Conservation (phyloP, 2,329 filamentous ascomycete genomes). For the Phaeosphaeria sp. region DNA sequence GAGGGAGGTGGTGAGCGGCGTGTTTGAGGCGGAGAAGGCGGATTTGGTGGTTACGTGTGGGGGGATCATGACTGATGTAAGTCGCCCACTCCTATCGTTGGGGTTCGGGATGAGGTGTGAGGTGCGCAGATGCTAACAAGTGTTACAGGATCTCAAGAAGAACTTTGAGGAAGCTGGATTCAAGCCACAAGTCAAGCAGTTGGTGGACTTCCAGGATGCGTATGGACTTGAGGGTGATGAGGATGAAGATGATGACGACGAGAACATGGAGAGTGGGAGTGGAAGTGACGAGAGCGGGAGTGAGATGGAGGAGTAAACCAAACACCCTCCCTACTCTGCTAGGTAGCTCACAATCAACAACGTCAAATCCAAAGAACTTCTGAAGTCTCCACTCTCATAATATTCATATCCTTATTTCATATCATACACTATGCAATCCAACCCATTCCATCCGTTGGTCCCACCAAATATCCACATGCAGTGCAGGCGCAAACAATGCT, state of each 20-base stretch:
- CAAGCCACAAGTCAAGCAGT: slow-evolving; percentile 73
- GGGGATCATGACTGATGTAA: slow-evolving; percentile 82
- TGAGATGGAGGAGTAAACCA: slow-evolving; percentile 27
- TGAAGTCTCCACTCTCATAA: background rate
- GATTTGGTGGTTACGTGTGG: slow-evolving; percentile 91
- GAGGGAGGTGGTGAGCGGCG: slow-evolving; percentile 74
- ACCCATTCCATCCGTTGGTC: background rate
- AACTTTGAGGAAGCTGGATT: slow-evolving; percentile 80
- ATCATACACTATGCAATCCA: slow-evolving; percentile 1
- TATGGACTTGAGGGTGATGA: slow-evolving; percentile 77
- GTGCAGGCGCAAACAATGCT: background rate
- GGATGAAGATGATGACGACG: slow-evolving; percentile 66
- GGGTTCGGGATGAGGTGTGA: slow-evolving; percentile 3
- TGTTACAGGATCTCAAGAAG: slow-evolving; percentile 71
- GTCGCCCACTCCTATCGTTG: slow-evolving; percentile 41
- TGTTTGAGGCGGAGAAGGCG: slow-evolving; percentile 80
- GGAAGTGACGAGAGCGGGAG: slow-evolving; percentile 34
- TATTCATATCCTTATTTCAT: background rate
- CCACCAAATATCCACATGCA: slow-evolving; percentile 1
- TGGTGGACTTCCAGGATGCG: slow-evolving; percentile 85
- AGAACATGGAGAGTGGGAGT: slow-evolving; percentile 66
- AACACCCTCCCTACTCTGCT: background rate
- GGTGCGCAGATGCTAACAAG: slow-evolving; percentile 3
- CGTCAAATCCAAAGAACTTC: background rate
- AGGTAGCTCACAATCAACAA: background rate